Percentiles rank a stretch among this genome's conserved stretches.
phyloP scores from a whole-genome alignment of 345 rosid genomes.

The Tarenaya hassleriana region DNA sequence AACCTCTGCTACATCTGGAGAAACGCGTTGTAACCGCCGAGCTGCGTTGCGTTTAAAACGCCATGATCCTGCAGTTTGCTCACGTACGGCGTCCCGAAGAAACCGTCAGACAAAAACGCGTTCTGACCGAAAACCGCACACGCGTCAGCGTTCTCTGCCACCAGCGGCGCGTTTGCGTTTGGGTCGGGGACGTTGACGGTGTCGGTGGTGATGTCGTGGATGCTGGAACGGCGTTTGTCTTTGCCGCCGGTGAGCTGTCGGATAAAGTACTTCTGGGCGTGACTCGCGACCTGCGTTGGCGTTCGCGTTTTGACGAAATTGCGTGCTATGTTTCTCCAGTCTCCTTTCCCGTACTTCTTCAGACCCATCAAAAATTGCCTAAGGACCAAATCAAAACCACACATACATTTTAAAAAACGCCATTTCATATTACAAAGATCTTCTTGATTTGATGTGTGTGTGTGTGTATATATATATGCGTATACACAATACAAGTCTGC shows the following conservation, averaged over 20 bases:
- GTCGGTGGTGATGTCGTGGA: constrained; percentile 88
- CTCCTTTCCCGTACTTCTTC: constrained; percentile 94
- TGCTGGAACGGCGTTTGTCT: constrained; percentile 94
- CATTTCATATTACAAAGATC: too few species aligned
- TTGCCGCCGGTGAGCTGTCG: constrained; percentile 87
- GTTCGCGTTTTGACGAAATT: constrained; percentile 80
- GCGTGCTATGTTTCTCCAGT: constrained; percentile 96
- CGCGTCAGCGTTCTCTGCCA: constrained; percentile 23
- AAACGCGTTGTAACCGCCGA: constrained; percentile 40
- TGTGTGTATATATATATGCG: background rate
- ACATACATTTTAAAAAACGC: too few species aligned
- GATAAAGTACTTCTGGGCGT: constrained; percentile 97
- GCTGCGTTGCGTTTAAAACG: constrained; percentile 52
- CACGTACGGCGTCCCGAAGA: constrained; percentile 47
- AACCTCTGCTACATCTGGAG: constrained; percentile 34
- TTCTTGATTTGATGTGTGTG: too few species aligned
- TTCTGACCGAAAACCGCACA: constrained; percentile 38
- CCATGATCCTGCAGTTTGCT: constrained; percentile 55
- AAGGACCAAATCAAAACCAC: background rate
- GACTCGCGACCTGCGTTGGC: constrained; percentile 98
- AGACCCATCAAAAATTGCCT: constrained; percentile 92
- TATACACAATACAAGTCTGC: background rate
- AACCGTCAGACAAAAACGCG: constrained; percentile 33
- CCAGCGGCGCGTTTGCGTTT: constrained; percentile 31
- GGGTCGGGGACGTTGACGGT: constrained; percentile 43